Evolutionary conservation across 495 filamentous ascomycete species (phyloP), one percentile per base, ranked within the genome.

Genomic region (Penicillium herquei): DNA sequence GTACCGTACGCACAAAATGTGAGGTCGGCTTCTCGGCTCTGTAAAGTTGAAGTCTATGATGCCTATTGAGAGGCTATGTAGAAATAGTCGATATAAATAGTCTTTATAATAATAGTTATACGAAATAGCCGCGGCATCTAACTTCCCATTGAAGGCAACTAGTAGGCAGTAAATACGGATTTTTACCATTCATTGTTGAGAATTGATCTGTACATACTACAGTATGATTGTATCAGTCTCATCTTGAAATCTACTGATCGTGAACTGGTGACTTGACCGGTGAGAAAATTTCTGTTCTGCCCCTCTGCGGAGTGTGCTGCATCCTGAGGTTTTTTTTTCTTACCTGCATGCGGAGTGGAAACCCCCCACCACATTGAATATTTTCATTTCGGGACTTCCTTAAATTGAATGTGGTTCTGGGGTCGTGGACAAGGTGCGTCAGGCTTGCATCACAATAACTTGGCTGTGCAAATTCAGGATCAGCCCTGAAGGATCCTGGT

Each of bases 381-480:
- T 66, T 55, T 47, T 39, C 51, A 48, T 17, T 51, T 54, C 33
- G 12, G n/a, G 44, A 40, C 45, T 21, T 66, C 58, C 64, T 69
- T 69, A 67, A 67, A 64, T 37, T 54, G 14, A 34, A 14, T 42
- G 45, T 35, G 17, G 39, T 55, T 64, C 55, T 16, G 30, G 61
- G 66, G 66, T 69, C 48, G 66, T 63, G 54, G 53, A 67, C 64
- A 57, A 64, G 56, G 34, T 57, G 58, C 58, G 44, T 59, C 39
- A 62, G 60, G 33, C 34, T 52, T 54, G 52, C 48, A 53, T 55
- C 18, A 55, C 33, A 37, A 6, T 37, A 37, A 32, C 41, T 51
- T 39, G 10, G 30, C 30, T 46, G 3, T 39, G 13, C 35, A 6
- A 42, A 42, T 42, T 6, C 3, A 17, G 40, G n/a, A 43, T 37